phyloP scores from a whole-genome alignment of 306 rosid species.

The Quercus agrifolia region DNA sequence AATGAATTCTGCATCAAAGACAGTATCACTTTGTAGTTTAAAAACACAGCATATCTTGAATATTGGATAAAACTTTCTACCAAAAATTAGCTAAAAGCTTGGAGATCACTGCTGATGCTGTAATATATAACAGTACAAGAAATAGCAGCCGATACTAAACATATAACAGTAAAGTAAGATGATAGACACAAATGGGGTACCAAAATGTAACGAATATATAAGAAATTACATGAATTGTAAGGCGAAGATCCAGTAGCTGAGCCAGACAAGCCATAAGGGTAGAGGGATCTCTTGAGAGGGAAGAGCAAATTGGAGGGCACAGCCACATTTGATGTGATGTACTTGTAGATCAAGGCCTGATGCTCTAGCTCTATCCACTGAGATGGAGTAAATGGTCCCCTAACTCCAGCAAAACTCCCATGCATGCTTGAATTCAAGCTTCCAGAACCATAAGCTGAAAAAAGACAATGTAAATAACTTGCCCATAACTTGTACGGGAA shows the following conservation, averaged over 20 bases:
- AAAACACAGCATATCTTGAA: not conserved
- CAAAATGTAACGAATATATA: no score
- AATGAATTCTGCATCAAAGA: constrained; percentile 14
- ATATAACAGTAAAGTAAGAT: not conserved
- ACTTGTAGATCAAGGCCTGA: constrained; percentile 63
- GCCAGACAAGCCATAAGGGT: constrained; percentile 36
- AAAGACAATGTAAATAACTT: constrained; percentile 1
- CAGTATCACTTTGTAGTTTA: constrained; percentile 9
- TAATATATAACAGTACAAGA: not conserved
- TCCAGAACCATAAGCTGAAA: constrained; percentile 41
- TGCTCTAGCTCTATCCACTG: constrained; percentile 63
- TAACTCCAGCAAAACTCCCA: constrained; percentile 27
- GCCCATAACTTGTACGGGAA: not conserved
- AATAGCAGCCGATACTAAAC: not conserved
- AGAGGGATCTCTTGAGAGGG: constrained; percentile 46
- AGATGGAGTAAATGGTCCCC: constrained; percentile 53
- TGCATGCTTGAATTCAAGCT: constrained; percentile 39
- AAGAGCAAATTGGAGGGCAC: constrained; percentile 50
- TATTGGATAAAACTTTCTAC: constrained; percentile 1
- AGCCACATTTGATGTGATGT: constrained; percentile 44
- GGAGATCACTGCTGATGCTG: not conserved
- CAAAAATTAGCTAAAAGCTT: not conserved
- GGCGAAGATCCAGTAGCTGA: constrained; percentile 28
- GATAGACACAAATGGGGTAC: not conserved
- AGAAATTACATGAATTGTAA: constrained; percentile 33